A percentile compares a stretch with the other conserved stretches of the same genome.
phyloP scores from a whole-genome alignment of 176 grass and related monocot genomes.

The Coix lacrymajobi region DNA sequence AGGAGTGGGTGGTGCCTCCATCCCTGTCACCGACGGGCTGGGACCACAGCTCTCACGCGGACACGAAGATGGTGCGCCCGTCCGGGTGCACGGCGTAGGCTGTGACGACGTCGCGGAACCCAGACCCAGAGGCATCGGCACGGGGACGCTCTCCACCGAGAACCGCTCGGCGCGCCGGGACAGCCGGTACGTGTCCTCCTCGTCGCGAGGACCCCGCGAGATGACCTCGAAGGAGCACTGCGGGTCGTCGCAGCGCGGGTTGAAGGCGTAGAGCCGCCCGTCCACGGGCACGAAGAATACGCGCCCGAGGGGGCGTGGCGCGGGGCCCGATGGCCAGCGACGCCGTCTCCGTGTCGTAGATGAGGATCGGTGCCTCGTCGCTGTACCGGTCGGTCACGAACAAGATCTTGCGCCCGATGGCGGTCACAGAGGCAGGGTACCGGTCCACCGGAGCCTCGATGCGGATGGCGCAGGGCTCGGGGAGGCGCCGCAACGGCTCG shows the following conservation, averaged over 20 bases:
- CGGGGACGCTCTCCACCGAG: background rate
- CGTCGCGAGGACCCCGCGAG: background rate
- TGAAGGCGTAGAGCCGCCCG: background rate
- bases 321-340: background rate
- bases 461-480: background rate
- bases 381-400: background rate
- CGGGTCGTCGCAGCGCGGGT: background rate
- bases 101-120: background rate
- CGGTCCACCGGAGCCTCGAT: background rate
- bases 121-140: background rate
- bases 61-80: slow-evolving; percentile 16
- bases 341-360: slow-evolving; percentile 10
- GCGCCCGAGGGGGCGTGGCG: background rate
- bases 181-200: background rate
- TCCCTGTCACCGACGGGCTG: background rate
- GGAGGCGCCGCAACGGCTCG: background rate
- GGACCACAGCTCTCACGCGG: background rate
- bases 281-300: background rate
- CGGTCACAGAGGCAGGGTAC: background rate
- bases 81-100: slow-evolving; percentile 10
- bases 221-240: slow-evolving; percentile 13
- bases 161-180: background rate
- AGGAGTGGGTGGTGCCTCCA: background rate
- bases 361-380: background rate
- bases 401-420: background rate